These are phyloP conservation scores for Xylaria arbuscula DNA, from an alignment of 2,329 filamentous ascomycete genomes.

Conservation along the genomic window DNA sequence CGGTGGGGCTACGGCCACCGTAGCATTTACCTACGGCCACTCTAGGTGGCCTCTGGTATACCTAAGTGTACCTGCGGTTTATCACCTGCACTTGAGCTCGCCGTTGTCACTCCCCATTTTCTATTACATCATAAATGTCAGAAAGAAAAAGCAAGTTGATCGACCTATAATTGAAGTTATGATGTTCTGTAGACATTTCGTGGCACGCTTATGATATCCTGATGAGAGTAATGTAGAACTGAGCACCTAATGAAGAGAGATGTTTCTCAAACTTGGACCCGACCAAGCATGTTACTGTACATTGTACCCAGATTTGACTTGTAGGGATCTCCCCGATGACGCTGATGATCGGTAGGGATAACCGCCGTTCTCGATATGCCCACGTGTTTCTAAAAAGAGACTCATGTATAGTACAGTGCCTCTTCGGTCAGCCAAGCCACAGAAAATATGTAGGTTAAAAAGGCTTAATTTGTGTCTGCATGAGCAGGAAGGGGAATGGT, in stretches of 20 bases:
- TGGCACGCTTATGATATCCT: neutral
- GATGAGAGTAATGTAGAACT: neutral
- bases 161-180: too few species aligned
- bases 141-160: constrained; percentile 2
- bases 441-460: neutral
- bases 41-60: too few species aligned
- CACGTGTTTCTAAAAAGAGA: constrained; percentile 24
- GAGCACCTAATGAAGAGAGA: neutral
- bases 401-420: neutral
- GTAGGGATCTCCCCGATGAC: constrained; percentile 9
- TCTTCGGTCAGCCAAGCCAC: constrained; percentile 3
- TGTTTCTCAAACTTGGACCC: neutral
- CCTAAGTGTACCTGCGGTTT: too few species aligned
- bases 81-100: too few species aligned
- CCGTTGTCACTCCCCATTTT: neutral
- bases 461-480: constrained; percentile 12
- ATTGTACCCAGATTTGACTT: neutral
- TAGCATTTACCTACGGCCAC: too few species aligned
- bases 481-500: constrained; percentile 1
- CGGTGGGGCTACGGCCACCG: too few species aligned
- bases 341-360: constrained; percentile 2
- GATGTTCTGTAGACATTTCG: neutral
- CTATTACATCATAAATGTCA: constrained; percentile 2
- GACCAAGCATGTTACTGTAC: neutral
- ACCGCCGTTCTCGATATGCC: constrained; percentile 13